Evolutionary conservation across 2,329 filamentous ascomycete genomes (phyloP).

Genomic region (Pleurostoma richardsiae): DNA sequence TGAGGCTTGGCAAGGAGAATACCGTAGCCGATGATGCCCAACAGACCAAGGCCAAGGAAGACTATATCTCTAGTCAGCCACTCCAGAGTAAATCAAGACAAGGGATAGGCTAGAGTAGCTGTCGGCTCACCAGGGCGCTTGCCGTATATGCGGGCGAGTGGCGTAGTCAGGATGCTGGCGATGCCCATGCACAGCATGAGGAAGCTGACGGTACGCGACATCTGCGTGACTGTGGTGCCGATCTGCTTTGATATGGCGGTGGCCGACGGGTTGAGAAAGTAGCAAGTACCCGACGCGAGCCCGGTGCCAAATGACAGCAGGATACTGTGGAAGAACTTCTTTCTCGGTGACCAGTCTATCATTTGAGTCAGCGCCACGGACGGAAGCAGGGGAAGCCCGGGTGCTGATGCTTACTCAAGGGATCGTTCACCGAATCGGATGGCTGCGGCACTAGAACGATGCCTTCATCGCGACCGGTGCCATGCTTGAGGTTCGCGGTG

Average conservation of each 20-base stretch:
- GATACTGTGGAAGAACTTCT: constrained; percentile 4
- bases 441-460: constrained; percentile 41
- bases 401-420: constrained; percentile 17
- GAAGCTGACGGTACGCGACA: constrained; percentile 1
- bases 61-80: not conserved
- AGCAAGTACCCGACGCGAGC: constrained; percentile 2
- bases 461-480: constrained; percentile 22
- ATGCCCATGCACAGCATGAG: constrained; percentile 5
- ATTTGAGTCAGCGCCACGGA: too few relatives aligned
- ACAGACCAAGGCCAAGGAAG: not conserved
- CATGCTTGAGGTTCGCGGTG: constrained; percentile 10
- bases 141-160: constrained; percentile 5
- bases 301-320: constrained; percentile 2
- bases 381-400: too few relatives aligned
- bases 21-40: constrained; percentile 2
- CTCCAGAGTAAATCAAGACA: too few relatives aligned
- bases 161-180: constrained; percentile 4
- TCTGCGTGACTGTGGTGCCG: constrained; percentile 2
- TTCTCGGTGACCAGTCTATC: constrained; percentile 1
- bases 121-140: not conserved
- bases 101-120: too few relatives aligned
- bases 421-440: constrained; percentile 35
- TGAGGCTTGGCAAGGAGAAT: not conserved
- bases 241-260: constrained; percentile 2
- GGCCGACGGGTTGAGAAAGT: constrained; percentile 5